Evolutionary conservation across 202 grass and related monocot genomes (phyloP), one percentile per base, ranked within the genome.

Genomic region (Schoenoplectus tabernaemontani): DNA sequence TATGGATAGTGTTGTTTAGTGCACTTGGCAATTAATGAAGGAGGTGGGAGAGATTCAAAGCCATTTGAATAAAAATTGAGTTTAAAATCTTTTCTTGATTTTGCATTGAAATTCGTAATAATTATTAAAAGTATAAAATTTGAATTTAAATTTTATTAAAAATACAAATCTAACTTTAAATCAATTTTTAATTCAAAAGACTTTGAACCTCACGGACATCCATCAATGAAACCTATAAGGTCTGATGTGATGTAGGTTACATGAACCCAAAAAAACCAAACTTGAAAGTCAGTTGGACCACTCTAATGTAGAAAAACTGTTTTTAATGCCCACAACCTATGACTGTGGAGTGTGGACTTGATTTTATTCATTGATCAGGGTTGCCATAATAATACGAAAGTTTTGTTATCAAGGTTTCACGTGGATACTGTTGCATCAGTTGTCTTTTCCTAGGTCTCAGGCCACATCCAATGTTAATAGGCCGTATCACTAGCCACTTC

Each of bases 391-490:
- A 62, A 63, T 46, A 37, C 23, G 20, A 69, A 17, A n/a, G 54
- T 64, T 54, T n/a, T 10, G 77, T 67, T 17, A 36, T 82, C 48
- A 57, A 48, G 23, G 38, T 51, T 77, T 86, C 76, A 73, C 83
- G 76, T 83, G 84, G 84, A 82, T 63, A 83, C 67, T 76, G 81
- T 64, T 81, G 80, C 33, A 51, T 33, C 0, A n/a, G 36, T 26
- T 64, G 80, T 84, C 83, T 76, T 85, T 85, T 83, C 81, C 77
- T 76, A 83, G 50, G 59, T 64, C 69, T 16, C 51, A 73, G 23
- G 82, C 64, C 74, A 76, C 72, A 32, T 19, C 44, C 43, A 30
- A 77, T 56, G n/a, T 13, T n/a, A 9, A 1, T 67, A 59, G 71
- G 36, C 83, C 72, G 65, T 73, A 54, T 42, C 61, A 59, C 50